Evolutionary conservation across 495 filamentous ascomycete genomes (phyloP).

Genomic region (Durotheca rogersii): DNA sequence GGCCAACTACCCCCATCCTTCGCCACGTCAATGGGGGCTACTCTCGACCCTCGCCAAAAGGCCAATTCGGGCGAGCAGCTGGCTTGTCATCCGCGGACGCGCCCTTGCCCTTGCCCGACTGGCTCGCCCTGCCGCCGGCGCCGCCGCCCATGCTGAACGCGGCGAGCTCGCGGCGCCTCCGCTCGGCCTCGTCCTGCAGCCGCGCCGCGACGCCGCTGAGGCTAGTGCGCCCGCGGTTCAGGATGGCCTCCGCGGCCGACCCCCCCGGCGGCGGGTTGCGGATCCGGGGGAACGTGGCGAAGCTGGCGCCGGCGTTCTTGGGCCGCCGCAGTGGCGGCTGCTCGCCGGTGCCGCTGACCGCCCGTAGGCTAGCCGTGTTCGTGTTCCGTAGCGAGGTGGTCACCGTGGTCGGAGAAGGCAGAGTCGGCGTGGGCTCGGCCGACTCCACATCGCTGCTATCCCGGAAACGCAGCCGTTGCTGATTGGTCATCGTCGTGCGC

Average conservation of each 20-base stretch:
- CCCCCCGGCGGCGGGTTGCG: constrained; percentile 18
- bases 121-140: not conserved
- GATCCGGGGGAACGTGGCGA: constrained; percentile 29
- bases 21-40: too few relatives aligned
- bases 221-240: constrained; percentile 16
- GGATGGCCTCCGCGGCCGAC: constrained; percentile 25
- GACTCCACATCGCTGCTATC: constrained; percentile 35
- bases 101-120: not conserved
- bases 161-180: constrained; percentile 7
- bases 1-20: too few relatives aligned
- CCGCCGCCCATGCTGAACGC: not conserved
- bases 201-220: constrained; percentile 10
- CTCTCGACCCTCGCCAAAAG: constrained; percentile 12
- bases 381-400: constrained; percentile 16
- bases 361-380: constrained; percentile 21
- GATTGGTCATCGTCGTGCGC: constrained; percentile 13
- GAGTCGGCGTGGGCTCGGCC: constrained; percentile 23
- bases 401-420: not conserved
- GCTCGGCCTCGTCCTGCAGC: constrained; percentile 15
- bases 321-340: constrained; percentile 16
- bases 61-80: constrained; percentile 25
- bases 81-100: not conserved
- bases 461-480: constrained; percentile 31
- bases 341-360: not conserved
- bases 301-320: constrained; percentile 27